phyloP scores from a whole-genome alignment of 495 filamentous ascomycete species.

The Neurospora terricola region DNA sequence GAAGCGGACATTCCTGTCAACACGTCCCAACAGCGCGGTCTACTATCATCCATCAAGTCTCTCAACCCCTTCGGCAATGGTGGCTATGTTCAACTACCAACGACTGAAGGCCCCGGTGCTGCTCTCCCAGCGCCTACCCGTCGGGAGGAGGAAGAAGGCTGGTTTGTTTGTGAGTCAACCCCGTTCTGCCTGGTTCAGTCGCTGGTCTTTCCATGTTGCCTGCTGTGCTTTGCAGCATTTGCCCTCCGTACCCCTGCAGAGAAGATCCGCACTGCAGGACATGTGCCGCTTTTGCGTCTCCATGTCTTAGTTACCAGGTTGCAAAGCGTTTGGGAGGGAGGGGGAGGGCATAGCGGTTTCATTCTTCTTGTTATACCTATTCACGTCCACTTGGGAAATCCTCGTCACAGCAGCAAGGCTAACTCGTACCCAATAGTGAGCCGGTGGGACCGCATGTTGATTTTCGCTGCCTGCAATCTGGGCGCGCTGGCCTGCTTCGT shows the following conservation, averaged over 20 bases:
- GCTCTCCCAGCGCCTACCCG: constrained; percentile 76
- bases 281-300: constrained; percentile 29
- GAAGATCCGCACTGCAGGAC: constrained; percentile 16
- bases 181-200: constrained; percentile 2
- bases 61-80: constrained; percentile 81
- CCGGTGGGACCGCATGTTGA: constrained; percentile 88
- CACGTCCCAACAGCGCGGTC: constrained; percentile 60
- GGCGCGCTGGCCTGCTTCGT: constrained; percentile 87
- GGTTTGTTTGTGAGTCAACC: constrained; percentile 83
- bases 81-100: constrained; percentile 89
- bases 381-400: background rate
- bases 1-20: constrained; percentile 69
- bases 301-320: constrained; percentile 24
- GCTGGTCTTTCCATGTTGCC: constrained; percentile 7
- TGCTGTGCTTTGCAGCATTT: constrained; percentile 22
- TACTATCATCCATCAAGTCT: constrained; percentile 72
- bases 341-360: constrained; percentile 8
- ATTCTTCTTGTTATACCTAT: background rate
- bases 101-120: constrained; percentile 71
- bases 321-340: background rate
- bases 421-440: constrained; percentile 57
- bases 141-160: constrained; percentile 89
- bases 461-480: constrained; percentile 86
- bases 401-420: constrained; percentile 17
- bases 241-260: constrained; percentile 16